Percentiles rank a stretch among this genome's conserved stretches.
These are phyloP conservation scores for Sarcodon aspratus DNA, from an alignment of 768 basidiomycete genomes.

Conservation along the genomic window DNA sequence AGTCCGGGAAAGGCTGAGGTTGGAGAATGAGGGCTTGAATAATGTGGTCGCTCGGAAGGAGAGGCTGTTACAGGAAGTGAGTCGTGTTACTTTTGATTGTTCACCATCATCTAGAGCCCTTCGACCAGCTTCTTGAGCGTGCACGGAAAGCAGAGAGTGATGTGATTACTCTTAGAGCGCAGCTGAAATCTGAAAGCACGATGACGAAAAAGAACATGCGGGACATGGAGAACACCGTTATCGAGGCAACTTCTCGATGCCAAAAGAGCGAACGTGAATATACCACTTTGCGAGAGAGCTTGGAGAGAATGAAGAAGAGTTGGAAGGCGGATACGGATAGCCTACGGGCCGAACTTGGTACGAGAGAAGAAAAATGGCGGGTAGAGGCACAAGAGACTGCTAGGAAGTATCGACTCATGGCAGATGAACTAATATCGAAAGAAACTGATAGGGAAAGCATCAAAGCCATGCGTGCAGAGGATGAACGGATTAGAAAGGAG, in stretches of 20 bases:
- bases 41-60: constrained; percentile 86
- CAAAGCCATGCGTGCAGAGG: constrained; percentile 37
- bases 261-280: constrained; percentile 82
- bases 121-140: constrained; percentile 47
- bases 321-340: constrained; percentile 68
- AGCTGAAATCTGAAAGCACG: constrained; percentile 63
- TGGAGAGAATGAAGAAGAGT: constrained; percentile 59
- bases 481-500: constrained; percentile 36
- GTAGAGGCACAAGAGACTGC: constrained; percentile 57
- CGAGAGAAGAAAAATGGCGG: constrained; percentile 58
- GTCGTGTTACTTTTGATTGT: constrained; percentile 4
- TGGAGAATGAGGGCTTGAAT: constrained; percentile 83
- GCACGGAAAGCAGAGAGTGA: constrained; percentile 82
- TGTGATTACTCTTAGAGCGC: constrained; percentile 50
- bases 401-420: constrained; percentile 55
- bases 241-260: constrained; percentile 66
- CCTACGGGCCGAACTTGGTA: constrained; percentile 63
- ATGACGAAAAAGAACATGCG: constrained; percentile 65
- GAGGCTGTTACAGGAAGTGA: constrained; percentile 73
- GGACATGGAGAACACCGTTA: constrained; percentile 67
- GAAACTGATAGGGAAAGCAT: constrained; percentile 33
- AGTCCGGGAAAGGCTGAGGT: constrained; percentile 64
- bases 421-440: constrained; percentile 47
- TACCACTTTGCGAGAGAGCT: constrained; percentile 61
- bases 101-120: not conserved